Evolutionary conservation across 1,284 basidiomycete genomes (phyloP), one percentile per base, ranked within the genome.

Genomic region (Gymnopus androsaceus): DNA sequence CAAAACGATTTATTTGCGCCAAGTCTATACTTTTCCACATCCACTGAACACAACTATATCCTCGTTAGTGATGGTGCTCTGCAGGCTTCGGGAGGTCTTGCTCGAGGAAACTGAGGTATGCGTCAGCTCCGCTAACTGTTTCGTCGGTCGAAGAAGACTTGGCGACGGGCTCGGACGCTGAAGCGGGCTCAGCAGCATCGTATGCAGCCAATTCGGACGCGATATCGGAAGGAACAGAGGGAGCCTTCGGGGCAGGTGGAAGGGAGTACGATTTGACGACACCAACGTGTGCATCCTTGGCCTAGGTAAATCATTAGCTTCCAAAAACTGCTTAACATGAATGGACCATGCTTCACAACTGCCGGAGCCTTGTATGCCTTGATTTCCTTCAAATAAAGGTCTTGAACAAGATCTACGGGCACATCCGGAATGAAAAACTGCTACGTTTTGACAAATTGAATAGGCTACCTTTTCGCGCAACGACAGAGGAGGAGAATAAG

Each of bases 331-430:
- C 14, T 45, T 27, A 25, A 31, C 21, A 51, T n/a, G 31, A n/a
- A 7, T 25, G 41, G 33, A 49, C 47, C 15, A 48, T 33, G 41
- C 25, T 81, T 63, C 62, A 90, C 88, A 27, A 64, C 66, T 7
- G 80, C 72, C 25, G 80, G 72, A 40, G 83, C 72, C 80, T 94
- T 96, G 87, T 95, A 98, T 17, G 83, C 73, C 78, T 92, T 96
- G 69, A 98, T 82, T 79, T 96, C 90, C 69, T 82, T 87, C 65
- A 98, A 67, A 77, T 98, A 98, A 56, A 96, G 72, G 64, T 97
- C 94, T 83, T 96, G 92, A 57, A 98, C 81, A 67, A 96, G 78
- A 79, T 97, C 95, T 96, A 28, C 74, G 71, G 72, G 69, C 63
- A 60, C 67, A 74, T 65, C 73, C 72, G 72, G 73, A 67, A 72